A percentile compares a stretch with the other conserved stretches of the same genome.
Evolutionary conservation across 2,329 filamentous ascomycete genomes (phyloP).

Genomic region (Colletotrichum paranaense): DNA sequence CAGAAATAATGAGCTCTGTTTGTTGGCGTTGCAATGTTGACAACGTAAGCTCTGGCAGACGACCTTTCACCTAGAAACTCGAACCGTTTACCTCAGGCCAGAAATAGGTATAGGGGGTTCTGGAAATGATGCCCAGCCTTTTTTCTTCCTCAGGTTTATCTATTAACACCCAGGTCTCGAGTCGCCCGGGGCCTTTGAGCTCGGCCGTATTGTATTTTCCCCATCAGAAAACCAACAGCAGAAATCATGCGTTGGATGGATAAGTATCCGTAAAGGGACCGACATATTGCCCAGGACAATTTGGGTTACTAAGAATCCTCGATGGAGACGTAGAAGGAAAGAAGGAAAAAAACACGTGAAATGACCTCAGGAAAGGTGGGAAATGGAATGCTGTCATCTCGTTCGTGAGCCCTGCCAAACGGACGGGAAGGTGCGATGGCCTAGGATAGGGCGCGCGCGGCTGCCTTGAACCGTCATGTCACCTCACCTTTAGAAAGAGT

Average conservation of each 20-base stretch:
- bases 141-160: background rate
- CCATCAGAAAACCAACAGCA: background rate
- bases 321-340: no score
- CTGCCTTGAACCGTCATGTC: slow-evolving; percentile 1
- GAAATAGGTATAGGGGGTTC: background rate
- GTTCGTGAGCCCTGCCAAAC: background rate
- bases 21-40: background rate
- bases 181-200: background rate
- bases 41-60: background rate
- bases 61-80: background rate
- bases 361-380: slow-evolving; percentile 11
- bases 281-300: slow-evolving; percentile 3
- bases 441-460: background rate
- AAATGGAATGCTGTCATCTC: slow-evolving; percentile 33
- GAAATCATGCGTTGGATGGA: background rate
- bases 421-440: background rate
- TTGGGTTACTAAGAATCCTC: background rate
- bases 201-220: background rate
- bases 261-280: background rate
- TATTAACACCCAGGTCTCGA: background rate
- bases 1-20: background rate
- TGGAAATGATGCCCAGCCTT: background rate
- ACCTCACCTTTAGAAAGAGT: slow-evolving; percentile 8
- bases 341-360: slow-evolving; percentile 14
- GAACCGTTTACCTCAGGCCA: background rate